Base-by-base conservation (phyloP, 2,329 filamentous ascomycete species). In the Cercospora sp. region DNA sequence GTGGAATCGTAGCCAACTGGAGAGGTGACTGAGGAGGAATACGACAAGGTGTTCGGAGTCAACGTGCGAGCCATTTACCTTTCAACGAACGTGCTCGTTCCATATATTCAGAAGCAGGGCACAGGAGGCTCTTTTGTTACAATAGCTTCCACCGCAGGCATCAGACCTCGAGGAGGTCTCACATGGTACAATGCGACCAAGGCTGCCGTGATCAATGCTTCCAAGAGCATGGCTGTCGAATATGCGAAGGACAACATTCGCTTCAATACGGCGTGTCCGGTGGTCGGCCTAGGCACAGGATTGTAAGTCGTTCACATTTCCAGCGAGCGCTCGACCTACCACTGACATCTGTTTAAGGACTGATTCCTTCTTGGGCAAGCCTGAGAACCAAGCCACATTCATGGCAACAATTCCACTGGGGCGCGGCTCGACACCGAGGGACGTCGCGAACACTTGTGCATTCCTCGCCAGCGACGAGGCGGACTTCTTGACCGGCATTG, bases 171-270 rank as follows among this genome's bases (percentile, higher is more conserved):
- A 26, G 87, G 87, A 0, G 86, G 88, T 0, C 74, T 91, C 57
- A 88, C 89, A 1, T 91, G 89, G 89, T 91, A 91, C 74, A 91
- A 90, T 74, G 87, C 89, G 1, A 87, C 85, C 53, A 91, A 91
- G 76, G 88, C 86, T 0, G 89, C 89, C 0, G 85, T 90, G 28
- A 79, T 76, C 71, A 77, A 86, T 80, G 87, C 86, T 9, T 89
- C 87, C 2, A 89, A 88, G 79, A 86, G 86, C 10, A 83, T 94
- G 71, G 91, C 90, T 0, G 88, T 90, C 1, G 91, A 93, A 77
- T 93, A 90, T 73, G 91, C 88, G 0, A 85, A 87, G 0, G 85
- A 91, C 65, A 85, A 91, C 72, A 91, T 94, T 71, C 86, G 90
- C 0, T 89, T 93, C 74, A 92, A 92, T 70, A 85, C 87, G 1